Percentiles rank a stretch among this genome's conserved stretches.
Evolutionary conservation across 139 green algal species (phyloP).

Genomic region (Micractinium sp.): DNA sequence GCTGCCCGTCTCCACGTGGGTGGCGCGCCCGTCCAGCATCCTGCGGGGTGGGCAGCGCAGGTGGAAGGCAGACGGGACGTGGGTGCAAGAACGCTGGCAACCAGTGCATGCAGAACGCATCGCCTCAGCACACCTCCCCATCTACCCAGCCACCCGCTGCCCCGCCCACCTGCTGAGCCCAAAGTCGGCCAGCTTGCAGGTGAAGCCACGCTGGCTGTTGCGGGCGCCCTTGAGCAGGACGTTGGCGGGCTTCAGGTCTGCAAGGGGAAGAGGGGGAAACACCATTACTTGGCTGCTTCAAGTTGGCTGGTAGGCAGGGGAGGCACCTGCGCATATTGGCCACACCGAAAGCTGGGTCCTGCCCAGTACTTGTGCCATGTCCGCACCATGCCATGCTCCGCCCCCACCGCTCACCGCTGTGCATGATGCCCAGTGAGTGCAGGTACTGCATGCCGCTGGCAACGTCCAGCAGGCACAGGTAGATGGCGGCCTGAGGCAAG

Average conservation of each 20-base stretch:
- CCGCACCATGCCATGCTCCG: no score
- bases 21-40: conserved; percentile 8
- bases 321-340: no score
- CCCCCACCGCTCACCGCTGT: conserved; percentile 32
- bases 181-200: conserved; percentile 64
- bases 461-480: conserved; percentile 52
- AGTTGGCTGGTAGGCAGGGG: neutral
- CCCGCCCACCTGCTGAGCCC: conserved; percentile 40
- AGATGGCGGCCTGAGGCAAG: conserved; percentile 24
- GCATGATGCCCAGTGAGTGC: conserved; percentile 53
- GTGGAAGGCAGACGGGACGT: no score
- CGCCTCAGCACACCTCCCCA: neutral
- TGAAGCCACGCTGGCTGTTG: conserved; percentile 46
- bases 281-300: neutral
- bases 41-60: neutral
- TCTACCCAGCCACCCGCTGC: neutral
- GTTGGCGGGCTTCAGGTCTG: conserved; percentile 69
- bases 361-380: no score
- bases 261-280: neutral
- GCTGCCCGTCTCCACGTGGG: conserved; percentile 37
- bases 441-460: conserved; percentile 61
- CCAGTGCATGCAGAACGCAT: neutral
- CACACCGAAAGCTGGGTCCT: no score
- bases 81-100: no score
- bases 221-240: conserved; percentile 61